Evolutionary conservation across 129 eudicot species (phyloP).

Genomic region (Cynara cardunculus): DNA sequence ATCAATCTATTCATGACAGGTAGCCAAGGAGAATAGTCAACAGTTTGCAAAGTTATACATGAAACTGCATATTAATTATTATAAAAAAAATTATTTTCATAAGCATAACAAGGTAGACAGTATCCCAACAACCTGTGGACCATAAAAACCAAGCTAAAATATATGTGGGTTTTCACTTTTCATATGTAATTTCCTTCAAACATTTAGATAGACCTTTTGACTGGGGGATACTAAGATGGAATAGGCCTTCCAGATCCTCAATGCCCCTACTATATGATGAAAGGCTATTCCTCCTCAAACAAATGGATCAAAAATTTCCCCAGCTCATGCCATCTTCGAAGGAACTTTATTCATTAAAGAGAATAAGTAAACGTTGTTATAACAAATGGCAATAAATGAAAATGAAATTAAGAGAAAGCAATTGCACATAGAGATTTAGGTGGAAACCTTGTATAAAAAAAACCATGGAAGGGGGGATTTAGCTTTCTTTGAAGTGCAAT

Average conservation of each 20-base stretch:
- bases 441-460: too few relatives aligned
- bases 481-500: too few relatives aligned
- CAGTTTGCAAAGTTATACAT: neutral
- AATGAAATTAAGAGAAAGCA: too few relatives aligned
- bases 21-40: slow-evolving; percentile 4
- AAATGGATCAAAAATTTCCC: neutral
- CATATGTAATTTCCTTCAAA: neutral
- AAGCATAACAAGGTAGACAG: neutral
- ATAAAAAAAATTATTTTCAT: neutral
- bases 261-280: neutral
- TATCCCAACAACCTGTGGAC: neutral
- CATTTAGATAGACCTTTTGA: neutral
- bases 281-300: neutral
- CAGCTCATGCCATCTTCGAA: neutral
- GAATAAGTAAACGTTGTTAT: too few relatives aligned
- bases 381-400: too few relatives aligned
- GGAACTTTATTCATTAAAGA: neutral
- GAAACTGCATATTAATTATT: neutral
- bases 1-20: slow-evolving; percentile 55
- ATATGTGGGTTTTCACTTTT: neutral
- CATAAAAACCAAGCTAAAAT: neutral
- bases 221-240: neutral
- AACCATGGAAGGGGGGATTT: too few relatives aligned
- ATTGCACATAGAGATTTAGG: too few relatives aligned
- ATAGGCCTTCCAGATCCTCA: neutral